These are phyloP conservation scores for Rhodotorula sp. DNA, from an alignment of 1,284 basidiomycete species.

Conservation along the genomic window DNA sequence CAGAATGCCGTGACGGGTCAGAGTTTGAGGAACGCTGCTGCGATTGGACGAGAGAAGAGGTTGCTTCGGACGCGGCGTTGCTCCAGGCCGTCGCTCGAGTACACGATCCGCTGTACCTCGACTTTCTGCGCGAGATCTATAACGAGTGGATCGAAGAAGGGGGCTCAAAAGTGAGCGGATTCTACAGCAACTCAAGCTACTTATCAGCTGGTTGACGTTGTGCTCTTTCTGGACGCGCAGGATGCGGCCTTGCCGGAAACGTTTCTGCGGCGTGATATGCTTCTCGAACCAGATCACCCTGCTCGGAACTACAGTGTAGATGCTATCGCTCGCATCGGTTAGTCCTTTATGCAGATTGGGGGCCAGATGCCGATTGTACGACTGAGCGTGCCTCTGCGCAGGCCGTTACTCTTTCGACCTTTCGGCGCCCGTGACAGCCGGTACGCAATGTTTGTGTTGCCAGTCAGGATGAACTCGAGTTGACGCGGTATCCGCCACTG, in stretches of 20 bases:
- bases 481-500: background rate
- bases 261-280: conserved; percentile 45
- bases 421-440: conserved; percentile 49
- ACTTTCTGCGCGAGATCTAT: conserved; percentile 48
- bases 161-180: conserved; percentile 45
- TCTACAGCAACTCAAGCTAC: too few relatives aligned
- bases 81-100: conserved; percentile 36
- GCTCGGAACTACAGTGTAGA: background rate
- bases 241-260: conserved; percentile 49
- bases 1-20: background rate
- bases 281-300: conserved; percentile 19
- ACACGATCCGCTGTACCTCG: conserved; percentile 46
- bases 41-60: conserved; percentile 12
- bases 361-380: too few relatives aligned
- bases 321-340: conserved; percentile 21
- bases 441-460: background rate
- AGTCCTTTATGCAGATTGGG: too few relatives aligned
- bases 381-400: too few relatives aligned
- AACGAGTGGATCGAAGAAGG: conserved; percentile 48
- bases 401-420: conserved; percentile 52
- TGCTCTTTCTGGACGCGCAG: conserved; percentile 27
- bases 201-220: background rate
- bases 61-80: conserved; percentile 27
- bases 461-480: background rate
- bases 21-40: conserved; percentile 12